phyloP scores from a whole-genome alignment of 768 basidiomycete genomes.

The Mycena sanguinolenta region DNA sequence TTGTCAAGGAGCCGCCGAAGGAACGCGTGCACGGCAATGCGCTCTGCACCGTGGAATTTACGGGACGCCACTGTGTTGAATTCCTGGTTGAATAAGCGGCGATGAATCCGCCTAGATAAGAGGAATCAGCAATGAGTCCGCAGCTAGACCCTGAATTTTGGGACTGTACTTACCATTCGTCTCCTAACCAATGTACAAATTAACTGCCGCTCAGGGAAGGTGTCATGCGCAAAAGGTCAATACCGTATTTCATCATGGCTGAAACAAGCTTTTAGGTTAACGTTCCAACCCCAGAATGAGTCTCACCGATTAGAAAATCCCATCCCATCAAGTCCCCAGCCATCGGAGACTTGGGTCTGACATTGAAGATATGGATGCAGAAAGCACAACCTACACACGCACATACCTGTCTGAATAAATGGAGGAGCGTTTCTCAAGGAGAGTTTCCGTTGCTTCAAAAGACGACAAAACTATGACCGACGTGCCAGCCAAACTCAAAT shows the following conservation, averaged over 20 bases:
- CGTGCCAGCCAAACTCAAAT: constrained; percentile 43
- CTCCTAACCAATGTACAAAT: neutral
- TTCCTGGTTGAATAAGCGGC: constrained; percentile 21
- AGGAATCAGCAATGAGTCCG: neutral
- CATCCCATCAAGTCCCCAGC: constrained; percentile 30
- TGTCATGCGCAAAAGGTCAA: neutral
- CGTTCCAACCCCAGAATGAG: neutral
- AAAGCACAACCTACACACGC: constrained; percentile 15
- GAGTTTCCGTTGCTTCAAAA: constrained; percentile 47
- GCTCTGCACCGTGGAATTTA: constrained; percentile 8
- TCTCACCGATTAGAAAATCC: constrained; percentile 19
- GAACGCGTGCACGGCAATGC: constrained; percentile 26
- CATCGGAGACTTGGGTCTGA: constrained; percentile 30
- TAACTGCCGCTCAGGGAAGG: neutral
- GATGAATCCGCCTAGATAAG: constrained; percentile 22
- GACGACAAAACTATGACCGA: constrained; percentile 51
- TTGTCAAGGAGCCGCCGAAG: constrained; percentile 27
- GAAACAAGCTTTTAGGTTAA: neutral
- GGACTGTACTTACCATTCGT: constrained; percentile 18
- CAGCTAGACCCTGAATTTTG: neutral
- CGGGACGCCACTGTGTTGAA: neutral
- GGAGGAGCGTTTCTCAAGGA: constrained; percentile 53
- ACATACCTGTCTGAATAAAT: constrained; percentile 56
- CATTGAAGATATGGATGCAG: neutral
- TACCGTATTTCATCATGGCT: constrained; percentile 31